phyloP scores from a whole-genome alignment of 139 green algal genomes.

The Chlorokybus atmophyticus region DNA sequence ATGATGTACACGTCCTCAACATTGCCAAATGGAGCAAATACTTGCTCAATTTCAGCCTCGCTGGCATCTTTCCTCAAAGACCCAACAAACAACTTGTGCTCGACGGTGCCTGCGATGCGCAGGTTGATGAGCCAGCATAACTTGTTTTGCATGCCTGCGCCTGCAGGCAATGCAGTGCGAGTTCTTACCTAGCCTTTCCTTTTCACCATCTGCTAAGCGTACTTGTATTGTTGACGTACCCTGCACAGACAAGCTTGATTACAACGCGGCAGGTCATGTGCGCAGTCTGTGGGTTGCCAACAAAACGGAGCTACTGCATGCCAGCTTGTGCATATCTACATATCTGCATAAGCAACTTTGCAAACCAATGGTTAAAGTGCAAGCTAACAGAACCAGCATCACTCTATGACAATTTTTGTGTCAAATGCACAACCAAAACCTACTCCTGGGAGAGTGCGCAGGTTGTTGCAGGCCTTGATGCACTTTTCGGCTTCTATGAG shows the following conservation, averaged over 20 bases:
- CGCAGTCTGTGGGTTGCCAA: no score
- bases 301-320: not conserved
- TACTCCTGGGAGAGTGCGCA: conserved; percentile 13
- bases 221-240: conserved; percentile 15
- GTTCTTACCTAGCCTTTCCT: conserved; percentile 14
- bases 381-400: not conserved
- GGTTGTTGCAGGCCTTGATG: conserved; percentile 23
- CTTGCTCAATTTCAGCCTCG: conserved; percentile 11
- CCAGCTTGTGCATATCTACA: not conserved
- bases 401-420: not conserved
- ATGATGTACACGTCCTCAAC: conserved; percentile 31
- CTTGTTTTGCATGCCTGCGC: not conserved
- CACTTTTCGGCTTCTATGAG: conserved; percentile 10
- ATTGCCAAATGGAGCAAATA: conserved; percentile 17
- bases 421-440: no score
- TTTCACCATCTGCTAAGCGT: conserved; percentile 24
- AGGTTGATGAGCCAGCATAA: conserved; percentile 7
- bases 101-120: conserved; percentile 9
- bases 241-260: no score
- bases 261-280: no score
- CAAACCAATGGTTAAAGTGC: not conserved
- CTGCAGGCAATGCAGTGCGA: not conserved
- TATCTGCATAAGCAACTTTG: not conserved
- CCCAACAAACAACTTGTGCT: conserved; percentile 33
- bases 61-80: conserved; percentile 4